Percentiles rank a stretch among this genome's conserved stretches.
Evolutionary conservation across 208 protist species (phyloP).

Genomic region (Lotmaria passim): DNA sequence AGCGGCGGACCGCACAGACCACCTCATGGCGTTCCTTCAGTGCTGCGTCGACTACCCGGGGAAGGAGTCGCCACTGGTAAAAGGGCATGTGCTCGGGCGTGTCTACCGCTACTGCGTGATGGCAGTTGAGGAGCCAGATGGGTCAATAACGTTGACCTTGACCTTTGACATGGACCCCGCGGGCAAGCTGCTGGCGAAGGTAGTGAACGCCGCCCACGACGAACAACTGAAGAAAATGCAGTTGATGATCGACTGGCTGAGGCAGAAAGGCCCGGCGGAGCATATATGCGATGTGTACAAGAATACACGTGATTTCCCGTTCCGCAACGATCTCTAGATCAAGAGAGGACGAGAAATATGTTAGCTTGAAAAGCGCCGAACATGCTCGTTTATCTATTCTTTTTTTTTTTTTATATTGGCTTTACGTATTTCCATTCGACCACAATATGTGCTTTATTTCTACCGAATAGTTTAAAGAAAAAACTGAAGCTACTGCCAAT

Average conservation of each 20-base stretch:
- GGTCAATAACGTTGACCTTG: slow-evolving; percentile 45
- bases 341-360: neutral
- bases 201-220: slow-evolving; percentile 32
- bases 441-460: too few species aligned
- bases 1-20: neutral
- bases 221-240: slow-evolving; percentile 44
- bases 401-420: too few species aligned
- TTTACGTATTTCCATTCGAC: too few species aligned
- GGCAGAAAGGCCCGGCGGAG: slow-evolving; percentile 6
- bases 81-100: slow-evolving; percentile 26
- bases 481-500: too few species aligned
- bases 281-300: slow-evolving; percentile 27
- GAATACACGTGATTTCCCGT: slow-evolving; percentile 33
- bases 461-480: too few species aligned
- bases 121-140: slow-evolving; percentile 49
- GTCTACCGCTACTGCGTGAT: slow-evolving; percentile 41
- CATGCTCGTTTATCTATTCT: too few species aligned
- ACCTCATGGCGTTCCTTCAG: slow-evolving; percentile 42
- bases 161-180: slow-evolving; percentile 47
- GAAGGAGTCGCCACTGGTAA: slow-evolving; percentile 15
- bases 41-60: slow-evolving; percentile 41
- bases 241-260: slow-evolving; percentile 24
- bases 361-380: too few species aligned
- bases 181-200: slow-evolving; percentile 34
- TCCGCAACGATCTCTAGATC: slow-evolving; percentile 4